Base-by-base conservation (phyloP, 106 monocot genomes). In the Dioscorea dumetorum region DNA sequence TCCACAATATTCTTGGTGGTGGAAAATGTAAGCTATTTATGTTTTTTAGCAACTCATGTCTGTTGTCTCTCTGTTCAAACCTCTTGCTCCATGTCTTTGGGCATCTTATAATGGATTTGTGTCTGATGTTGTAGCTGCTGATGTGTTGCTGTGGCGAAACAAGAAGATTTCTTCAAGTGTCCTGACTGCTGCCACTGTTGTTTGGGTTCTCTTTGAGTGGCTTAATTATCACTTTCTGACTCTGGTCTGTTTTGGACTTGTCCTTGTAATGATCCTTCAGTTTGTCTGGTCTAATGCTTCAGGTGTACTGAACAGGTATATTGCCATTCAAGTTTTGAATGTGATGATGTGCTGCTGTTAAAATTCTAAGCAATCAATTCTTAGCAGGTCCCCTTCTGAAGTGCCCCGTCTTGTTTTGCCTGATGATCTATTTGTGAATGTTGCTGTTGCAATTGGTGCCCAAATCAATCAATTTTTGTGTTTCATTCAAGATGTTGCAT, bases 401-500 rank as follows among this genome's bases (percentile, higher is more conserved):
- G 79, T 93, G 35, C 99, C 93, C 59, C 74, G 87, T 0, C 67
- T 99, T 73, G 82, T 85, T 69, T 69, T 99, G 70, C 87, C 93
- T 49, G 79, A 99, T 64, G 87, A 93, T 22, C 63, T 83, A 3
- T 90, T 93, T 81, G 85, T 77, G 19, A 85, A 99, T 28, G 58
- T 83, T 72, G 90, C 92, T 70, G 61, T 83, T 72, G 64, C 75
- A 35, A 17, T 87, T 57, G 87, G 90, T 78, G 63, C 69, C 12
- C 87, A 99, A 73, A 65, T 99, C 58, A 93, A 99, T 74, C 71
- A 73, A 52, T 90, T 93, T 75, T 73, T 99, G 68, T 73, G 83
- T 49, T 87, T 81, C 60, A 63, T 93, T 87, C 93, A 99, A 80
- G 93, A 99, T 85, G 84, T 85, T 79, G 80, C 99, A 24, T 83